A percentile compares a stretch with the other conserved stretches of the same genome.
Evolutionary conservation across 768 basidiomycete species (phyloP).

Genomic region (Amanita rimosa): DNA sequence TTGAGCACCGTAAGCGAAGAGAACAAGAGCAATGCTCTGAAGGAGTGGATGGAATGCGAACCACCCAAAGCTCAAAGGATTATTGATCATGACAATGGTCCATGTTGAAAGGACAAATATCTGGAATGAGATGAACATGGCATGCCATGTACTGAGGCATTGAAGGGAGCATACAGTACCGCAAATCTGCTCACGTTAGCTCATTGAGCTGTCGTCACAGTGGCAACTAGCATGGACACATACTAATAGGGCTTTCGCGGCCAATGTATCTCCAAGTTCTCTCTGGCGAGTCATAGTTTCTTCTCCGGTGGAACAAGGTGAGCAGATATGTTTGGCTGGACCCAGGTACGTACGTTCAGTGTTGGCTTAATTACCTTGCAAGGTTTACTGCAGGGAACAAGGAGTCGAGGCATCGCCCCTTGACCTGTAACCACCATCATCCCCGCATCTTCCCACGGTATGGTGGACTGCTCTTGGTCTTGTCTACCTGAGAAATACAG

Average conservation of each 20-base stretch:
- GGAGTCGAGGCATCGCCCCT: too few species aligned
- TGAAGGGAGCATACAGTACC: not conserved
- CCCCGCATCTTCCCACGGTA: too few species aligned
- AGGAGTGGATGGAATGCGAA: conserved; percentile 59
- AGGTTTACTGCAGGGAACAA: too few species aligned
- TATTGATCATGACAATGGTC: conserved; percentile 30
- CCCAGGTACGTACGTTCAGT: too few species aligned
- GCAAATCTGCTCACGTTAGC: not conserved
- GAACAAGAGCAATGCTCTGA: conserved; percentile 42
- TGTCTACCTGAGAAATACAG: too few species aligned
- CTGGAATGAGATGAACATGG: conserved; percentile 14
- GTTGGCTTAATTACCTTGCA: too few species aligned
- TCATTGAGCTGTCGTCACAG: not conserved
- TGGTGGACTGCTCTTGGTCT: too few species aligned
- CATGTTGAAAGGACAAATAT: conserved; percentile 31
- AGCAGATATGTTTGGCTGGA: too few species aligned
- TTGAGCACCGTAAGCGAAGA: conserved; percentile 48
- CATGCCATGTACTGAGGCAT: not conserved
- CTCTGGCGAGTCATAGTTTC: not conserved
- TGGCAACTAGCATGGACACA: not conserved
- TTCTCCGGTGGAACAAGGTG: too few species aligned
- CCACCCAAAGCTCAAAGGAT: conserved; percentile 39
- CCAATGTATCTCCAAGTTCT: not conserved
- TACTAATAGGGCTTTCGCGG: conserved; percentile 5
- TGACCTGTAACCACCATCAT: too few species aligned